phyloP scores from a whole-genome alignment of 345 rosid genomes.

The Zanthoxylum bungeanum region DNA sequence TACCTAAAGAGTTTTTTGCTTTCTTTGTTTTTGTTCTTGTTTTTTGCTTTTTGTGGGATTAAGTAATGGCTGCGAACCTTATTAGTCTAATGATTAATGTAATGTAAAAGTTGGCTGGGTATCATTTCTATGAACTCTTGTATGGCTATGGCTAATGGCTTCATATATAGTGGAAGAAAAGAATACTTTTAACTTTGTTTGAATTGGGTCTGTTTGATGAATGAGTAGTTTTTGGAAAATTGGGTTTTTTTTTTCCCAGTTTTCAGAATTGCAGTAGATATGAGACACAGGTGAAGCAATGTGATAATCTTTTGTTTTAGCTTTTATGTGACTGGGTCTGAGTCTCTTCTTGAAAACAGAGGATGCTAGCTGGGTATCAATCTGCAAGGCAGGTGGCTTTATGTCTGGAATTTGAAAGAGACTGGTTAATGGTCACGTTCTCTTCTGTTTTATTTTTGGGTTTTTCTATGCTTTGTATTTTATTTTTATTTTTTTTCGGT shows the following conservation, averaged over 20 bases:
- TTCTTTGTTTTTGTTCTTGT: not conserved
- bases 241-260: not conserved
- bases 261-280: not conserved
- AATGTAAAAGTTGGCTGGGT: conserved; percentile 15
- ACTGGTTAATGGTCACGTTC: not conserved
- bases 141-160: not conserved
- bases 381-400: not conserved
- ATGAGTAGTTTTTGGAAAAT: not conserved
- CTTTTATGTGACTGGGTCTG: not conserved
- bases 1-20: not conserved
- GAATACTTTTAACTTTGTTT: not conserved
- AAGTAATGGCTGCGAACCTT: conserved; percentile 19
- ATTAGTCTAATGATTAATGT: conserved; percentile 8
- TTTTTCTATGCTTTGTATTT: not conserved
- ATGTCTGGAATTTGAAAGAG: not conserved
- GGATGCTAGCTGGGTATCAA: not conserved
- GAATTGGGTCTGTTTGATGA: not conserved
- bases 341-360: not conserved
- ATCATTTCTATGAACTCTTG: not conserved
- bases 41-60: not conserved
- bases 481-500: not conserved
- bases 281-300: not conserved
- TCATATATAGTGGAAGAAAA: not conserved
- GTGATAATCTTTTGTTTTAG: not conserved
- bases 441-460: not conserved